These are phyloP conservation scores for Teratosphaeria viscida DNA, from an alignment of 2,329 filamentous ascomycete species.

Conservation along the genomic window DNA sequence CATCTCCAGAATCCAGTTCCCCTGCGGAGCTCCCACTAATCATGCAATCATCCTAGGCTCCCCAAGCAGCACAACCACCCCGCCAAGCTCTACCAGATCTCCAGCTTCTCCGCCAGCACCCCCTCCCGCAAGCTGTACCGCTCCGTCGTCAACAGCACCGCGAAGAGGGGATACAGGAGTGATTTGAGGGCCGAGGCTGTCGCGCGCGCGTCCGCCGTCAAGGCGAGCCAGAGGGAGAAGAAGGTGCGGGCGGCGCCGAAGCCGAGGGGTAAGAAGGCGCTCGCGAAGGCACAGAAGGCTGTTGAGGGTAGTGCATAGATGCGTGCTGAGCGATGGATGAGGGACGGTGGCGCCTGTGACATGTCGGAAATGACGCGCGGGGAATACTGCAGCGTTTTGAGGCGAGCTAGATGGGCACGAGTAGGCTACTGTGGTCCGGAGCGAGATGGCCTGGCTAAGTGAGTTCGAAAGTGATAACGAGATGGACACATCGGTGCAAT, in stretches of 20 bases:
- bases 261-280: conserved; percentile 24
- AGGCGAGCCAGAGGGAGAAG: conserved; percentile 64
- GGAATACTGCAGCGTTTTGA: background rate
- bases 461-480: background rate
- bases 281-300: conserved; percentile 14
- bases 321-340: background rate
- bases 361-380: background rate
- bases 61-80: conserved; percentile 61
- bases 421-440: background rate
- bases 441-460: background rate
- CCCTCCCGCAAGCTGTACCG: conserved; percentile 81
- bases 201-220: conserved; percentile 68
- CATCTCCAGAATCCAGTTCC: too few species aligned
- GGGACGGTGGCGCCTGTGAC: too few species aligned
- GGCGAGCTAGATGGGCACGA: background rate
- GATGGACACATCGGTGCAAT: background rate
- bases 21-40: too few species aligned
- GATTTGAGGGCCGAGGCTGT: conserved; percentile 54
- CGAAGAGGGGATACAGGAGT: conserved; percentile 70
- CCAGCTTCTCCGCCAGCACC: conserved; percentile 61
- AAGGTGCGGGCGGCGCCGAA: conserved; percentile 56
- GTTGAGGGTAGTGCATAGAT: conserved; percentile 9
- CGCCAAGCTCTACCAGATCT: conserved; percentile 49
- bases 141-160: conserved; percentile 68
- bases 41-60: conserved; percentile 55